phyloP scores from a whole-genome alignment of 768 basidiomycete genomes.

The Mycena rosella region DNA sequence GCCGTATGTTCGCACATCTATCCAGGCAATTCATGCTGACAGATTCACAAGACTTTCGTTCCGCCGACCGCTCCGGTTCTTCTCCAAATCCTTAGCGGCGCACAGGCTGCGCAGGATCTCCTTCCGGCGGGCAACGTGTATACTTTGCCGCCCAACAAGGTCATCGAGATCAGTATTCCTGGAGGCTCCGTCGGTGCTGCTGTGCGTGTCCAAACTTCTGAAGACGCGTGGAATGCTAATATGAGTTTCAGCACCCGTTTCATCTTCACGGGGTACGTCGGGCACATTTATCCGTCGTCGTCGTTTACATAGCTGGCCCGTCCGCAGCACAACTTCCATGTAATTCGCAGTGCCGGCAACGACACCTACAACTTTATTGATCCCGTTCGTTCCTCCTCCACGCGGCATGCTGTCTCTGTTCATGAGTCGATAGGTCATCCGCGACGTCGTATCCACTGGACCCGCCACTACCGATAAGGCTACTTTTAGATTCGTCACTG shows the following conservation, averaged over 20 bases:
- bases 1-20: conserved; percentile 54
- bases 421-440: too few species aligned
- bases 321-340: conserved; percentile 53
- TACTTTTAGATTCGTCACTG: conserved; percentile 58
- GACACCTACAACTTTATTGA: conserved; percentile 55
- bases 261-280: conserved; percentile 41
- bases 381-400: conserved; percentile 53
- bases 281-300: too few species aligned
- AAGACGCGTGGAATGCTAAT: too few species aligned
- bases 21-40: neutral
- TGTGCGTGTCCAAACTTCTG: conserved; percentile 55
- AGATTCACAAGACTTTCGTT: conserved; percentile 37
- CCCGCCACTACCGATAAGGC: conserved; percentile 31
- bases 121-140: conserved; percentile 57
- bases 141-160: conserved; percentile 57
- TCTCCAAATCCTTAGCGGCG: conserved; percentile 64
- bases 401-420: too few species aligned
- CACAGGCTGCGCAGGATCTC: conserved; percentile 53
- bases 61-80: conserved; percentile 61
- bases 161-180: conserved; percentile 50
- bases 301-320: neutral
- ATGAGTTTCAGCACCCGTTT: conserved; percentile 49
- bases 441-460: conserved; percentile 49
- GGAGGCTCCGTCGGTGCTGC: too few species aligned
- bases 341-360: conserved; percentile 51